These are phyloP conservation scores for Caryopteris hybrid DNA, from an alignment of 305 asterid species.

Conservation along the genomic window DNA sequence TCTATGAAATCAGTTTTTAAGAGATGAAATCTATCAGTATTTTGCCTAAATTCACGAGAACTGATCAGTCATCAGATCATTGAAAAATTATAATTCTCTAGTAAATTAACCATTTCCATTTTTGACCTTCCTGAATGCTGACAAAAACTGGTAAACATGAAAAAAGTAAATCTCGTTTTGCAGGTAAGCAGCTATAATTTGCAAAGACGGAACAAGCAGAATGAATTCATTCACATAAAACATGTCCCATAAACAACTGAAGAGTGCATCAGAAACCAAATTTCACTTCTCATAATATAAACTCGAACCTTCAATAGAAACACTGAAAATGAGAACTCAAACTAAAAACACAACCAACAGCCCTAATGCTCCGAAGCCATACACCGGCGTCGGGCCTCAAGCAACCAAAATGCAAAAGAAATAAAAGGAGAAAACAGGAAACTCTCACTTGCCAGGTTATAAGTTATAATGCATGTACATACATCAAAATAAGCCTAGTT, in stretches of 20 bases:
- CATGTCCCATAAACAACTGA: neutral
- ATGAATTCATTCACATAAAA: neutral
- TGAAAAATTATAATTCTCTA: neutral
- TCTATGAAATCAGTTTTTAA: neutral
- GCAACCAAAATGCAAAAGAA: neutral
- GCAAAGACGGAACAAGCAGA: neutral
- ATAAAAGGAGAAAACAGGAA: neutral
- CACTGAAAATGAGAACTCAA: neutral
- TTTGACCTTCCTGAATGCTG: neutral
- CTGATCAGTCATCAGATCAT: neutral
- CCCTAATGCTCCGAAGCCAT: neutral
- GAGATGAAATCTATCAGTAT: neutral
- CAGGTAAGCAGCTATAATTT: neutral
- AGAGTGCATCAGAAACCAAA: neutral
- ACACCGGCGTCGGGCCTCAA: neutral
- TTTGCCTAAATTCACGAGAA: neutral
- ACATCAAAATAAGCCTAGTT: neutral
- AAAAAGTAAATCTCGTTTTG: neutral
- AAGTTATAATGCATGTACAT: neutral
- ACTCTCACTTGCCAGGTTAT: neutral
- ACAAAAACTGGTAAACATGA: neutral
- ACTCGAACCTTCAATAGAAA: neutral
- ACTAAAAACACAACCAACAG: neutral
- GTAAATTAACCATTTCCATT: neutral
- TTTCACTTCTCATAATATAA: neutral